phyloP scores from a whole-genome alignment of 179 eudicot species.

The Camellia oleifera region DNA sequence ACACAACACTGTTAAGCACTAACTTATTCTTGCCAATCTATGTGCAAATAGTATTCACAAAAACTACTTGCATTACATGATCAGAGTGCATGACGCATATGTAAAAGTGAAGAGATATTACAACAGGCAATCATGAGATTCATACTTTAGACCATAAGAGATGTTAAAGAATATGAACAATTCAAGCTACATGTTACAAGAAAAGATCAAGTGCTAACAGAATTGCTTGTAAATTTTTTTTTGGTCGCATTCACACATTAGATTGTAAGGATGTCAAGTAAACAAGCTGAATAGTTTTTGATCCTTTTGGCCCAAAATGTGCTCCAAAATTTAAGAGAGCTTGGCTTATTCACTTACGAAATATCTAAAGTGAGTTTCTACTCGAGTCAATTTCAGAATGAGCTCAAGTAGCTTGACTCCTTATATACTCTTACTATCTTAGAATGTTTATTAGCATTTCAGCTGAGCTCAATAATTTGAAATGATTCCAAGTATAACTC shows the following conservation, averaged over 20 bases:
- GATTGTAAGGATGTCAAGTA: not conserved
- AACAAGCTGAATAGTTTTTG: not conserved
- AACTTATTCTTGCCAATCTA: not conserved
- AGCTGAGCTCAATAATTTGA: not conserved
- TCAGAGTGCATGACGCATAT: not conserved
- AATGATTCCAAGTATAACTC: not conserved
- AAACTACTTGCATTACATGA: not conserved
- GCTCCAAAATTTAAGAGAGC: not conserved
- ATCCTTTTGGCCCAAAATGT: not conserved
- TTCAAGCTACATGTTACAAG: not conserved
- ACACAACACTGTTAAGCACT: not conserved
- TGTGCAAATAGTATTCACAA: not conserved
- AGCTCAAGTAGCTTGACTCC: not conserved
- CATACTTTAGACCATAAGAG: not conserved
- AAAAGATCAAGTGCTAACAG: not conserved
- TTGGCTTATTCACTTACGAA: not conserved
- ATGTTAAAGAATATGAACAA: not conserved
- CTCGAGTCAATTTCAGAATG: not conserved
- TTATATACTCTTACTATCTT: not conserved
- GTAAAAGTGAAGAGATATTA: not conserved
- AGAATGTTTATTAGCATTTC: not conserved
- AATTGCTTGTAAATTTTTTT: not conserved
- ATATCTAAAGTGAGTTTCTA: not conserved
- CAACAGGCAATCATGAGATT: not conserved
- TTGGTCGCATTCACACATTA: not conserved